Evolutionary conservation across 2,329 filamentous ascomycete genomes (phyloP), one percentile per base, ranked within the genome.

Genomic region (Ambrosiella beaveri): DNA sequence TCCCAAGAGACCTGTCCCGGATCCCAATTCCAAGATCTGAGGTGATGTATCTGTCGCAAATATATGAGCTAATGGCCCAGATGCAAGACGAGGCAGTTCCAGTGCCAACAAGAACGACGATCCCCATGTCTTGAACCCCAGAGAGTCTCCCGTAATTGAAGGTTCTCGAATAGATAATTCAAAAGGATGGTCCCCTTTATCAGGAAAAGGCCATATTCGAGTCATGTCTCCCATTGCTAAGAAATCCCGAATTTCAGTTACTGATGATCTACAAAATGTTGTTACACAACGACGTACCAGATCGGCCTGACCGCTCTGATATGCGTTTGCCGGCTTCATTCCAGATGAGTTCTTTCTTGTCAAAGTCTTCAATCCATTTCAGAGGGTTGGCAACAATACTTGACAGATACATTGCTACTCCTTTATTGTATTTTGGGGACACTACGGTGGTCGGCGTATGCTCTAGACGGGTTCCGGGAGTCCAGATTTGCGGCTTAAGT

Each of bases 61-160:
- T 7, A 79, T 63, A 49, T 74, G 70, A 38, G 71, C 72, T 19
- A 81, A 65, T 0, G 72, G 70, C 12, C 68, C 73, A 49, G 67
- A 69, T 7, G 66, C 69, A 44, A 82, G 71, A 11, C 66, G 66
- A 17, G 73, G 73, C 35, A 97, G 77, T 27, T 86, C 81, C 63
- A 80, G 84, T 0, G 91, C 85, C 3, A 97, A 80, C 1, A 94
- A 77, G 66, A 89, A 94, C 0, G 89, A 91, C 0, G 89, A 91
- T 0, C 86, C 88, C 93, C 93, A 97, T 0, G 93, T 98, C 70
- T 98, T 97, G 68, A 94, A 77, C 1, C 93, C 93, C 15, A 97
- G 75, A 9, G 51, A 59, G 68, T 96, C 91, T 6, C 86, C 86
- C 0, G 88, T 95, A 58, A 97, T 74, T 0, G 89, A 83, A 1